Percentiles rank a stretch among this genome's conserved stretches.
These are phyloP conservation scores for Cardamine occulta DNA, from an alignment of 345 rosid species.

Conservation along the genomic window DNA sequence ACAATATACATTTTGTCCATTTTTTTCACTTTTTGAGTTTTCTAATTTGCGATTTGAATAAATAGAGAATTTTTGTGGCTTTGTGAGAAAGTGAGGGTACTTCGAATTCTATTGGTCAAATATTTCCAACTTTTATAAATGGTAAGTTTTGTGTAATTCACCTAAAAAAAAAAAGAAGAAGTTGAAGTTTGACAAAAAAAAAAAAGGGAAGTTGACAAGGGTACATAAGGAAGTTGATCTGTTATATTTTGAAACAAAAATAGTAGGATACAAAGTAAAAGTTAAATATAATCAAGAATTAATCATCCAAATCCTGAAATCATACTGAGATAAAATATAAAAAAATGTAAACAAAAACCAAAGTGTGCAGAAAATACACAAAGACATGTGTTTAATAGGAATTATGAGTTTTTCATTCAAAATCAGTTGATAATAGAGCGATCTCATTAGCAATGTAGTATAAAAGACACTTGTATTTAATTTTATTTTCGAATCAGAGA, in stretches of 20 bases:
- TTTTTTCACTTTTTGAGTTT: constrained; percentile 3
- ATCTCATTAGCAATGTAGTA: neutral
- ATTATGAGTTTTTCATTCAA: neutral
- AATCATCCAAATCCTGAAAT: constrained; percentile 14
- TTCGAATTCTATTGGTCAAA: constrained; percentile 21
- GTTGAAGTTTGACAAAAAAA: too few relatives aligned
- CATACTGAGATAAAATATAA: neutral
- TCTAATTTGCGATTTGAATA: neutral
- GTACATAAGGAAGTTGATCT: neutral
- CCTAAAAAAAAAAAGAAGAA: too few relatives aligned
- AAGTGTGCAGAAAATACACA: too few relatives aligned
- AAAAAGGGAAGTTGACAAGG: neutral
- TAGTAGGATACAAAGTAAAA: constrained; percentile 3
- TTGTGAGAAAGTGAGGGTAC: neutral
- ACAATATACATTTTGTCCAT: constrained; percentile 18
- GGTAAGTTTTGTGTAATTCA: constrained; percentile 4
- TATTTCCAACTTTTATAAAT: constrained; percentile 1
- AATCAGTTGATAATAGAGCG: neutral
- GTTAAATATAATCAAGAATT: neutral
- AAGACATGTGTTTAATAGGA: too few relatives aligned
- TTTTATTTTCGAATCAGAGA: neutral
- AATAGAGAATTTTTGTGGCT: constrained; percentile 2
- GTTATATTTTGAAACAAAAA: neutral
- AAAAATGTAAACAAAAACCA: constrained; percentile 1
- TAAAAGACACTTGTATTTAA: neutral